Evolutionary conservation across 176 grass and related monocot genomes (phyloP), one percentile per base, ranked within the genome.

Genomic region (Eremochloa ophiuroides): DNA sequence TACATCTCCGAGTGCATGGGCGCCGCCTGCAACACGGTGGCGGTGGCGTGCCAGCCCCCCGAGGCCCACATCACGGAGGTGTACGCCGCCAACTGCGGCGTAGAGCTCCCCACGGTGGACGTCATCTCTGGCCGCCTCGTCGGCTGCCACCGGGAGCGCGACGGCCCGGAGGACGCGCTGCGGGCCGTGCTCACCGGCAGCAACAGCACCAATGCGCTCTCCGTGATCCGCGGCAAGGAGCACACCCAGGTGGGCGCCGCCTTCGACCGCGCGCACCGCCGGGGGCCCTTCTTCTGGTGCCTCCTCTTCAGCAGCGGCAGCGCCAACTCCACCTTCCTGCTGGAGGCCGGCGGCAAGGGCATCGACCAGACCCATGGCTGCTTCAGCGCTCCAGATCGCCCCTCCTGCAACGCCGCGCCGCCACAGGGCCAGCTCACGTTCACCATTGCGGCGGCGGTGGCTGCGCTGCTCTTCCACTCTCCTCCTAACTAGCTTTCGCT

Each of bases 61-160:
- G 92, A 94, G 86, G 60, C 75, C 2, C 86, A 98, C 86, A 86
- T 98, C 63, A 98, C 95, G 1, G 92, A 98, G 84, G 90, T 98
- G 17, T 98, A 93, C 85, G 92, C 95, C 55, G 85, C 92, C 73
- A 94, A 98, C 74, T 98, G 95, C 39, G 95, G 92, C 51, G 92
- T 98, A 17, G 95, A 98, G 85, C 79, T 98, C 46, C 95, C 95
- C 69, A 94, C 95, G 25, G 86, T 98, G 7, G 86, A 93, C 78
- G 38, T 79, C 33, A 75, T 98, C 46, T 79, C 90, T 5, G 90
- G 81, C 22, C 90, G 59, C 63, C 81, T 94, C 70, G 29, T 94
- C 67, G 85, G 86, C 30, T 98, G 92, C 88, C 65, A 77, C 46
- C 85, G 79, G 75, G 76, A 85, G 41, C 61, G 75, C 81, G 73